phyloP scores from a whole-genome alignment of 2,329 filamentous ascomycete species.

The Trichoderma cornu-damae region DNA sequence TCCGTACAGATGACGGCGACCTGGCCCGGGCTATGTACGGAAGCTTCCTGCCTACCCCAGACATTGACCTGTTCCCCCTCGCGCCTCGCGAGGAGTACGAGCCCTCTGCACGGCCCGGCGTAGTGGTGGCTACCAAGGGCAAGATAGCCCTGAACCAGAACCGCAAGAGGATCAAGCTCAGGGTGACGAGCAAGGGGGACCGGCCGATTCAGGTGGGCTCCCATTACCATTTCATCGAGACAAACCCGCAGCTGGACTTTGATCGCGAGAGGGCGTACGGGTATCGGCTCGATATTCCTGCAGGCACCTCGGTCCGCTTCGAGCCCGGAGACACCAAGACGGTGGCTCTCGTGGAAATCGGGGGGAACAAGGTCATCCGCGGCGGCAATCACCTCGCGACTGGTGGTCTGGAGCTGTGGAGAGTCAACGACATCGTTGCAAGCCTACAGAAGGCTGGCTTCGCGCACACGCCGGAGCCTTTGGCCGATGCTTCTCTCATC shows the following conservation, averaged over 20 bases:
- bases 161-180: conserved; percentile 65
- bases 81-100: conserved; percentile 62
- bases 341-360: conserved; percentile 84
- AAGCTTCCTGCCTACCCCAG: conserved; percentile 79
- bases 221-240: conserved; percentile 94
- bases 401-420: conserved; percentile 61
- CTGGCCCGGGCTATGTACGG: conserved; percentile 84
- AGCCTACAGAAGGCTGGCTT: conserved; percentile 70
- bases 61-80: conserved; percentile 60
- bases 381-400: conserved; percentile 78
- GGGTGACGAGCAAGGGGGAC: conserved; percentile 81
- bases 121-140: conserved; percentile 65
- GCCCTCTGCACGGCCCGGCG: conserved; percentile 67
- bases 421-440: conserved; percentile 60
- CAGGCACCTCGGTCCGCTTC: conserved; percentile 87
- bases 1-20: conserved; percentile 80
- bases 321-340: conserved; percentile 92
- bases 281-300: conserved; percentile 80
- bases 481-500: conserved; percentile 47
- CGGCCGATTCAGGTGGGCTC: conserved; percentile 88
- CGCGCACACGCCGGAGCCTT: conserved; percentile 66
- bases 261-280: conserved; percentile 79
- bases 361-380: conserved; percentile 69
- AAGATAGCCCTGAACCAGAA: conserved; percentile 68
- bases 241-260: conserved; percentile 85